Percentiles rank a stretch among this genome's conserved stretches.
phyloP scores from a whole-genome alignment of 306 rosid genomes.

The Chamaecrista fasciculata region DNA sequence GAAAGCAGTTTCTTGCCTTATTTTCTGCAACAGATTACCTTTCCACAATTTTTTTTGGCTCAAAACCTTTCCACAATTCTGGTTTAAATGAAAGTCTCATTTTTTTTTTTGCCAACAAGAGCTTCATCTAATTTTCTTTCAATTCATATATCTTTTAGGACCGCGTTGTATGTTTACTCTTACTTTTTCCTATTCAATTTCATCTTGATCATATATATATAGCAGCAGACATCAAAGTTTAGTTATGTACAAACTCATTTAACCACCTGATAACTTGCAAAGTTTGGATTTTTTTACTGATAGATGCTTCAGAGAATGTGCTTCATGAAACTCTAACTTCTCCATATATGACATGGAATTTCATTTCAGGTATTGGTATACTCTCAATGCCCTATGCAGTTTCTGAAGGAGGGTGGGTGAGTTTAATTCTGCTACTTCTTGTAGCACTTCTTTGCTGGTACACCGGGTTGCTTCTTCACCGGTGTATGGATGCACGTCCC shows the following conservation, averaged over 20 bases:
- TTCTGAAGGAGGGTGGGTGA: constrained; percentile 64
- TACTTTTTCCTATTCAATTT: neutral
- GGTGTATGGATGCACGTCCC: constrained; percentile 48
- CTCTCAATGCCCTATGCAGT: constrained; percentile 64
- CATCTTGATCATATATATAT: too few species aligned
- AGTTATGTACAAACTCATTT: neutral
- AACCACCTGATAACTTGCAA: neutral
- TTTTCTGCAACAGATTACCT: neutral
- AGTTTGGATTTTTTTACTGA: neutral
- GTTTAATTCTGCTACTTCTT: constrained; percentile 38
- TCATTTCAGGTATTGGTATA: constrained; percentile 53
- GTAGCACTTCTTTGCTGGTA: constrained; percentile 46
- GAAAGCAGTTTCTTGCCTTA: neutral
- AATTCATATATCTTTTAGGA: too few species aligned
- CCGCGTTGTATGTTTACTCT: too few species aligned
- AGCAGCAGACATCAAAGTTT: neutral
- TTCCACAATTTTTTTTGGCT: neutral
- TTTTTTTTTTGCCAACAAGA: too few species aligned
- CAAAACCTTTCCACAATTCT: too few species aligned
- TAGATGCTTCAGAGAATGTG: neutral
- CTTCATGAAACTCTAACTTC: neutral
- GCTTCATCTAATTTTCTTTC: too few species aligned
- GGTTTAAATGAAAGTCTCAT: too few species aligned
- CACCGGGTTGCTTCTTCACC: constrained; percentile 49
- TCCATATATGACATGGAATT: neutral